Evolutionary conservation across 345 rosid genomes (phyloP).

Genomic region (Crucihimalaya himalaica): DNA sequence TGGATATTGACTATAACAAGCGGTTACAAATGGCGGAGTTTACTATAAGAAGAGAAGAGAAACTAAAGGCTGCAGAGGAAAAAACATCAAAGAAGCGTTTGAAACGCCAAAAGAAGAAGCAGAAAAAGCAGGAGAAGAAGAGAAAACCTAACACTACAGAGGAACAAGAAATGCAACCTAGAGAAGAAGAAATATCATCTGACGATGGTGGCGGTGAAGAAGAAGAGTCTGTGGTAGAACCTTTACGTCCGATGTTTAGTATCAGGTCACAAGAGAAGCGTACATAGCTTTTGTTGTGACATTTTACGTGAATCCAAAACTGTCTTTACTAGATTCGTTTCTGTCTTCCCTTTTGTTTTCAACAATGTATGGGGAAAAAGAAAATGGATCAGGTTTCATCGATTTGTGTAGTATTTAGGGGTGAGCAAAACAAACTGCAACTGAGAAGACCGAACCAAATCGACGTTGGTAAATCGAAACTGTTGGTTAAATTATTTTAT

Average conservation of each 20-base stretch:
- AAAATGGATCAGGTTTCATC: neutral
- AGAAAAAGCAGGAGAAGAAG: constrained; percentile 72
- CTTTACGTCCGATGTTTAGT: constrained; percentile 35
- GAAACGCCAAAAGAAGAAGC: constrained; percentile 89
- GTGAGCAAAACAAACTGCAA: neutral
- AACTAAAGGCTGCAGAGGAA: constrained; percentile 76
- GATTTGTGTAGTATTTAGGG: neutral
- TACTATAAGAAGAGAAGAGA: constrained; percentile 79
- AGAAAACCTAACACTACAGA: constrained; percentile 42
- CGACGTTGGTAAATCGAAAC: neutral
- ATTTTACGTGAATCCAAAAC: constrained; percentile 11
- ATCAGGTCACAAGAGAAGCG: constrained; percentile 28
- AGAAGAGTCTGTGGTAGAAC: constrained; percentile 42
- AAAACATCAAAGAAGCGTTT: constrained; percentile 77
- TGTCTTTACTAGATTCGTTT: constrained; percentile 6
- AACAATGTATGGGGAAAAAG: neutral
- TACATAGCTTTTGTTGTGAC: constrained; percentile 12
- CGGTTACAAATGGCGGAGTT: constrained; percentile 76
- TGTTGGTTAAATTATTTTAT: too few species aligned
- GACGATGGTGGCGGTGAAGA: constrained; percentile 51
- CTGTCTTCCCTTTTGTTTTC: constrained; percentile 6
- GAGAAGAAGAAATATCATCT: constrained; percentile 55
- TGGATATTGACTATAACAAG: constrained; percentile 83
- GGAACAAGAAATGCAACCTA: constrained; percentile 45
- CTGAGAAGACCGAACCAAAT: neutral